A percentile compares a stretch with the other conserved stretches of the same genome.
Conservation (phyloP, 106 monocot species). For the Narthecium ossifragum region DNA sequence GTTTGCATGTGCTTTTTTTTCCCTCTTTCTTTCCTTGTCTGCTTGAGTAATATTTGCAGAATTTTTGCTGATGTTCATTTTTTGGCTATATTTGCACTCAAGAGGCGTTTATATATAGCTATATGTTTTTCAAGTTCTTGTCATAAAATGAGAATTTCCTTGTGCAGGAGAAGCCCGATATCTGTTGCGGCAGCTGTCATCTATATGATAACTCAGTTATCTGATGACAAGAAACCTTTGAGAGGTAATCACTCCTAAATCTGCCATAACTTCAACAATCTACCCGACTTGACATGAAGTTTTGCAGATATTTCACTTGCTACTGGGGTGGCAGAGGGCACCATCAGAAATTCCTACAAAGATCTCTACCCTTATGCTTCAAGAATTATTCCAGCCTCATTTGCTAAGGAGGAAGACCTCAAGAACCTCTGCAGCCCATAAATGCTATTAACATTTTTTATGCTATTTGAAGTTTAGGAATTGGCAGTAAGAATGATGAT, state of each 20-base stretch:
- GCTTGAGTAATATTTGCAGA: too few relatives aligned
- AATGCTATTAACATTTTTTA: too few relatives aligned
- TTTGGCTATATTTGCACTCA: too few relatives aligned
- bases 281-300: background rate
- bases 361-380: conserved; percentile 49
- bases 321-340: conserved; percentile 56
- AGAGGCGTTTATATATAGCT: too few relatives aligned
- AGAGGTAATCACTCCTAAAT: conserved; percentile 14
- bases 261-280: background rate
- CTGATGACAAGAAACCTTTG: conserved; percentile 40
- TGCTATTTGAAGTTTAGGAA: too few relatives aligned
- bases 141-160: background rate
- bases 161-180: conserved; percentile 44
- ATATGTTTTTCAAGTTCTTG: too few relatives aligned
- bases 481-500: too few relatives aligned
- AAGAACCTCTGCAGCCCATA: conserved; percentile 52
- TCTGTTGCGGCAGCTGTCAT: conserved; percentile 49
- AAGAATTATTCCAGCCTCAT: conserved; percentile 37
- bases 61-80: too few relatives aligned
- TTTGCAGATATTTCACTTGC: conserved; percentile 45
- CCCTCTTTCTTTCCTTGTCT: too few relatives aligned
- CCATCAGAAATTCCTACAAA: conserved; percentile 55
- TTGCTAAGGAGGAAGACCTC: conserved; percentile 49
- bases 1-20: too few relatives aligned
- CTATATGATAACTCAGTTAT: conserved; percentile 53